These are phyloP conservation scores for Globisporangium carolinianum DNA, from an alignment of 352 stramenopile genomes.

Conservation along the genomic window DNA sequence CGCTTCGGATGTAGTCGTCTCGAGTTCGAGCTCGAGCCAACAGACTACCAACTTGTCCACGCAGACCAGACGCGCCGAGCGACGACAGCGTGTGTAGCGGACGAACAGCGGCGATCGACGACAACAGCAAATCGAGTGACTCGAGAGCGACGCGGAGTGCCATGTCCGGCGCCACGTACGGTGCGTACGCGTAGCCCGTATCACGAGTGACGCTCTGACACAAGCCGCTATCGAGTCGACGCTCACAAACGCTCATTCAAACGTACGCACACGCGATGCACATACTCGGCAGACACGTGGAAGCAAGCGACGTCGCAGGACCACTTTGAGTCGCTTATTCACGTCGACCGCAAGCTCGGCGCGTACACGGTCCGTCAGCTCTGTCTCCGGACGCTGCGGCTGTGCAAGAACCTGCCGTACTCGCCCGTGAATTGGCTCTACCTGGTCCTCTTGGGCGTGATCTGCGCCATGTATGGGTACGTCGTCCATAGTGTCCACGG, in stretches of 20 bases:
- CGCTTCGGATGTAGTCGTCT: too few species aligned
- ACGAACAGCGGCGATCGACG: too few species aligned
- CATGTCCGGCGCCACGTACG: not conserved
- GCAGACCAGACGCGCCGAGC: too few species aligned
- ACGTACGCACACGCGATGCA: not conserved
- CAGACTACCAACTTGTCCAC: too few species aligned
- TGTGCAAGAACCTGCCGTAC: conserved; percentile 77
- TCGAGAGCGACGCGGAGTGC: too few species aligned
- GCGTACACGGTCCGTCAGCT: conserved; percentile 45
- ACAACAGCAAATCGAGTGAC: too few species aligned
- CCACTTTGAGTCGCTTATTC: conserved; percentile 54
- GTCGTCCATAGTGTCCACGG: not conserved
- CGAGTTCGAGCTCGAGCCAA: too few species aligned
- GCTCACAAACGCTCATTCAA: not conserved
- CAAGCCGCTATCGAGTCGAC: not conserved
- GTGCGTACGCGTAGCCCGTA: not conserved
- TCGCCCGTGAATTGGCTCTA: conserved; percentile 81
- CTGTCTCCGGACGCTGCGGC: conserved; percentile 42
- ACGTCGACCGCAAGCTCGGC: conserved; percentile 39
- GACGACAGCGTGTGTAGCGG: too few species aligned
- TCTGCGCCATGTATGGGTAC: conserved; percentile 64
- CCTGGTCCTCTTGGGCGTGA: conserved; percentile 43
- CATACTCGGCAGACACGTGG: conserved; percentile 49
- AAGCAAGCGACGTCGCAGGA: conserved; percentile 53
- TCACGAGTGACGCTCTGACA: too few species aligned